These are phyloP conservation scores for Vitis hybrid DNA, from an alignment of 177 flowering plant species.

Conservation along the genomic window DNA sequence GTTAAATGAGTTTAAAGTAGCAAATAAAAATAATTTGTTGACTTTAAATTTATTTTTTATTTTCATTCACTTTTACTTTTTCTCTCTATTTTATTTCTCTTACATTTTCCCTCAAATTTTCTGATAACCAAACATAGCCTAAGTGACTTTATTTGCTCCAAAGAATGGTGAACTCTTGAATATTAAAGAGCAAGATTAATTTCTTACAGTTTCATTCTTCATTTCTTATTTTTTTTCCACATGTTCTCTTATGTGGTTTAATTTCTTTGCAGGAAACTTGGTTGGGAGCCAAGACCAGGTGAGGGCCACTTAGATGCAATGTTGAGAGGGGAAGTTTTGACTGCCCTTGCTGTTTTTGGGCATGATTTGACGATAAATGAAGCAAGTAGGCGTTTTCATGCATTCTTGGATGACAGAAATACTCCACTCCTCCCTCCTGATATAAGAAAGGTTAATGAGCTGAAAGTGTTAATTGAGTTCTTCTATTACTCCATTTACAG, in stretches of 20 bases:
- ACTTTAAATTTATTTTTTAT: no score
- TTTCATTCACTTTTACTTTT: no score
- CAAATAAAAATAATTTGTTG: no score
- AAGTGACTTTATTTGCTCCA: no score
- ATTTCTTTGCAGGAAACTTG: constrained; percentile 61
- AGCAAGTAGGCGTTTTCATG: constrained; percentile 68
- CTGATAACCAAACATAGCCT: no score
- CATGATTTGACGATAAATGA: constrained; percentile 66
- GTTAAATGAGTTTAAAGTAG: no score
- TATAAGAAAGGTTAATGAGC: constrained; percentile 65
- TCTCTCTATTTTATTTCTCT: no score
- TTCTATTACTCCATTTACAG: neutral
- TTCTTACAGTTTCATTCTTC: no score
- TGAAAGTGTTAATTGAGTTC: neutral
- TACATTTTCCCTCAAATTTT: no score
- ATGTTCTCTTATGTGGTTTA: neutral
- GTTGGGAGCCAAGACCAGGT: constrained; percentile 78
- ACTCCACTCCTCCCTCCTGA: constrained; percentile 85
- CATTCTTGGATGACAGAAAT: constrained; percentile 73
- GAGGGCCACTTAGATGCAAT: constrained; percentile 90
- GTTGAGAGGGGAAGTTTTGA: constrained; percentile 91
- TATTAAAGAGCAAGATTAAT: no score
- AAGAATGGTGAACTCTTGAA: no score
- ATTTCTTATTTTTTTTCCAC: constrained; percentile 1
- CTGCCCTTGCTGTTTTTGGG: constrained; percentile 73